Percentiles rank a stretch among this genome's conserved stretches.
phyloP scores from a whole-genome alignment of 2,329 filamentous ascomycete genomes.

The Cladosporium oxysporum region DNA sequence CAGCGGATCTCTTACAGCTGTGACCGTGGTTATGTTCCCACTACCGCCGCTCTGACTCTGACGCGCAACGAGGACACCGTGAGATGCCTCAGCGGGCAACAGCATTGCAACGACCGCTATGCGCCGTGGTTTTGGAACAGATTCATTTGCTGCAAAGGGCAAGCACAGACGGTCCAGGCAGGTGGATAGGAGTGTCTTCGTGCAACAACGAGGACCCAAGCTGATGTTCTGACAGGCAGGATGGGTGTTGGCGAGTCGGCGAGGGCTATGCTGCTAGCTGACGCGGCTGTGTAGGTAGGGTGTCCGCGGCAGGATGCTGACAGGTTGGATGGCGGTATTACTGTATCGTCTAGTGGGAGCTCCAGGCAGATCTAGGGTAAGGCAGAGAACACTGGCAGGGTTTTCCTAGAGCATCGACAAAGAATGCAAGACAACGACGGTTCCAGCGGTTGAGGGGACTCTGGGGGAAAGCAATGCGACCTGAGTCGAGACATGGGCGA shows the following conservation, averaged over 20 bases:
- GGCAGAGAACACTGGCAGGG: neutral
- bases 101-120: constrained; percentile 16
- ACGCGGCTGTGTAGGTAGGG: constrained; percentile 2
- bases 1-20: constrained; percentile 4
- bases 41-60: neutral
- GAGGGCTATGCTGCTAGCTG: constrained; percentile 9
- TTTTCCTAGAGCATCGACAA: neutral
- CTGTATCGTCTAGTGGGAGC: neutral
- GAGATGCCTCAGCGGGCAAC: constrained; percentile 6
- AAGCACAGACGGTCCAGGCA: constrained; percentile 3
- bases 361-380: neutral
- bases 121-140: neutral
- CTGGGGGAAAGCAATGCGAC: constrained; percentile 1
- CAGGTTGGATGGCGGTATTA: neutral
- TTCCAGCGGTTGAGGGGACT: neutral
- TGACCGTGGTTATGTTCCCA: constrained; percentile 14
- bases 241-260: neutral
- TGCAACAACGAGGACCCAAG: neutral
- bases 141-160: neutral
- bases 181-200: neutral
- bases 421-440: constrained; percentile 2
- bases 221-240: neutral
- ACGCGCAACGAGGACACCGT: constrained; percentile 6
- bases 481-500: constrained; percentile 2
- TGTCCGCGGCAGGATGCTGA: constrained; percentile 5